A percentile compares a stretch with the other conserved stretches of the same genome.
These are phyloP conservation scores for Hydnomerulius pinastri DNA, from an alignment of 768 basidiomycete species.

Conservation along the genomic window DNA sequence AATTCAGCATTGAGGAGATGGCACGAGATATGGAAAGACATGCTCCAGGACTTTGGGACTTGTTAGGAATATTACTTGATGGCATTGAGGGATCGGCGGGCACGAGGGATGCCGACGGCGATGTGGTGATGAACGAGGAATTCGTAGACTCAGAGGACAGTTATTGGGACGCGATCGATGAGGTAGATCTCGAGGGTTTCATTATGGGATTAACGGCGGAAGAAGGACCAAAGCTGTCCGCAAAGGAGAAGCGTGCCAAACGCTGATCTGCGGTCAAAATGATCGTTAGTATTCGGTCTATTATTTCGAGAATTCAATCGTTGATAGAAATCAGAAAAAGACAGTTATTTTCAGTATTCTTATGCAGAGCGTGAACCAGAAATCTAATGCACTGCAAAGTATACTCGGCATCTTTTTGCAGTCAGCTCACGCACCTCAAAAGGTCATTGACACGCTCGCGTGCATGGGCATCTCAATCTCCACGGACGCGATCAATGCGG, in stretches of 20 bases:
- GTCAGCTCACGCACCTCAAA: conserved; percentile 28
- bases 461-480: conserved; percentile 35
- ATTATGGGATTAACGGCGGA: neutral
- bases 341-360: neutral
- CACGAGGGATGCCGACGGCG: neutral
- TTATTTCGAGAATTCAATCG: neutral
- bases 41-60: conserved; percentile 14
- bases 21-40: conserved; percentile 1
- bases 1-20: conserved; percentile 14
- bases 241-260: neutral
- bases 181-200: conserved; percentile 2
- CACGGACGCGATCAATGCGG: conserved; percentile 22
- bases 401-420: conserved; percentile 21
- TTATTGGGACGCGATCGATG: conserved; percentile 6
- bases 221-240: neutral
- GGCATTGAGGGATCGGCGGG: no score
- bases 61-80: no score
- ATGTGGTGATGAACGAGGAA: neutral
- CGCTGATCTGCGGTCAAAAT: neutral
- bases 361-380: conserved; percentile 31
- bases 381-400: conserved; percentile 15
- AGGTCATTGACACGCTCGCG: conserved; percentile 31
- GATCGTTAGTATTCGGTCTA: neutral
- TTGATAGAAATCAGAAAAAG: neutral
- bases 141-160: neutral